These are phyloP conservation scores for Coniferiporia weirii DNA, from an alignment of 1,284 basidiomycete species.

Conservation along the genomic window DNA sequence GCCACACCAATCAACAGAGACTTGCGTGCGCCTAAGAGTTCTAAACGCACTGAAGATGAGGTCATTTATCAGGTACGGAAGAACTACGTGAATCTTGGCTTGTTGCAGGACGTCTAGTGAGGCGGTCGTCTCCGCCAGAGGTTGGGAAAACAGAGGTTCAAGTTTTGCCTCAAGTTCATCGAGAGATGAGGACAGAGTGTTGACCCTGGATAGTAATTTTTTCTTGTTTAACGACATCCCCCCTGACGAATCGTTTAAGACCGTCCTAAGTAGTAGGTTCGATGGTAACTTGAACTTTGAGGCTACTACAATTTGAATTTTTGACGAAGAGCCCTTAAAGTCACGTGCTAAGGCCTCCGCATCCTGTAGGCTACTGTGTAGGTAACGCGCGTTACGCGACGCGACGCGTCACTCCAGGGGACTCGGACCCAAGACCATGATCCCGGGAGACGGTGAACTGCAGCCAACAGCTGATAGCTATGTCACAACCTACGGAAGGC, in stretches of 20 bases:
- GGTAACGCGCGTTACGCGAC: neutral
- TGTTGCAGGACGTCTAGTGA: slow-evolving; percentile 69
- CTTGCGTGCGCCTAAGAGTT: slow-evolving; percentile 7
- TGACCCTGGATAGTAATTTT: slow-evolving; percentile 50
- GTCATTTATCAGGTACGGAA: slow-evolving; percentile 79
- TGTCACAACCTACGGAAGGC: neutral
- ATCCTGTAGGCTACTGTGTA: no score
- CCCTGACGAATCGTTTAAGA: no score
- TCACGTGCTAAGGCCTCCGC: neutral
- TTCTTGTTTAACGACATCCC: slow-evolving; percentile 50
- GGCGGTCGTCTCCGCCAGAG: slow-evolving; percentile 59
- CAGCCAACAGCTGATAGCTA: neutral
- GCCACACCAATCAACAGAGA: neutral
- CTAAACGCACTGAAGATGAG: slow-evolving; percentile 65
- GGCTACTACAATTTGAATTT: no score
- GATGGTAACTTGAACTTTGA: no score
- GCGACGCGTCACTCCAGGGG: neutral
- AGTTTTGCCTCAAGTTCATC: slow-evolving; percentile 61
- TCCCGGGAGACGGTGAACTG: no score
- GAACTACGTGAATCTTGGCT: slow-evolving; percentile 67
- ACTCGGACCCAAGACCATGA: no score
- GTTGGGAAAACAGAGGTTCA: slow-evolving; percentile 56
- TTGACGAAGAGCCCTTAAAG: no score
- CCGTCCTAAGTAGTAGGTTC: no score
- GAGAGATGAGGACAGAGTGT: slow-evolving; percentile 49